Conservation (phyloP, 2,329 filamentous ascomycete genomes). For the Calonectria naviculata region DNA sequence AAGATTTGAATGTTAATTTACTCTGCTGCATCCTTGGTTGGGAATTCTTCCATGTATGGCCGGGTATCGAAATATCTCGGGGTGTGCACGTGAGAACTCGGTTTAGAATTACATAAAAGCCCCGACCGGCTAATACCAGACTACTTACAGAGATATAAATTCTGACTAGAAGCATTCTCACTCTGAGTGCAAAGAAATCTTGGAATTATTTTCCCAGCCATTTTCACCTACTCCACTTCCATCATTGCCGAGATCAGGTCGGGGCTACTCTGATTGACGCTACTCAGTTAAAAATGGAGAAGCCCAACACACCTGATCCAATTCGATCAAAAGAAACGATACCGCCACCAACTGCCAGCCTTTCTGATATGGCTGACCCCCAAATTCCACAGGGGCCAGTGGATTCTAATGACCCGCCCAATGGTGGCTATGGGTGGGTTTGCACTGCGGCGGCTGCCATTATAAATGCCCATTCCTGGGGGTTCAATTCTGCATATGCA, state of each 20-base stretch:
- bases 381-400: not conserved
- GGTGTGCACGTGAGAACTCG: not conserved
- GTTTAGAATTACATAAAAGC: not conserved
- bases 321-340: not conserved
- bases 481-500: slow-evolving; percentile 66
- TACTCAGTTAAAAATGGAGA: not conserved
- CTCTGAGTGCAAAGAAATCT: not conserved
- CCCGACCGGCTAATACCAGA: not conserved
- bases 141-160: not conserved
- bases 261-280: not conserved
- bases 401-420: slow-evolving; percentile 51
- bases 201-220: not conserved
- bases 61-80: too few species aligned
- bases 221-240: not conserved
- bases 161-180: not conserved
- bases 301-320: not conserved
- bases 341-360: not conserved
- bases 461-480: slow-evolving; percentile 80
- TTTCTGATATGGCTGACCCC: not conserved
- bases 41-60: too few species aligned
- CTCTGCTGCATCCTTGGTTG: too few species aligned
- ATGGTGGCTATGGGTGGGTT: slow-evolving; percentile 69
- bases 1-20: too few species aligned
- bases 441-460: slow-evolving; percentile 52
- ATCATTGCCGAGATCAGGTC: not conserved